Evolutionary conservation across 2,329 filamentous ascomycete species (phyloP), one percentile per base, ranked within the genome.

Genomic region (Aspergillus sclerotialis): DNA sequence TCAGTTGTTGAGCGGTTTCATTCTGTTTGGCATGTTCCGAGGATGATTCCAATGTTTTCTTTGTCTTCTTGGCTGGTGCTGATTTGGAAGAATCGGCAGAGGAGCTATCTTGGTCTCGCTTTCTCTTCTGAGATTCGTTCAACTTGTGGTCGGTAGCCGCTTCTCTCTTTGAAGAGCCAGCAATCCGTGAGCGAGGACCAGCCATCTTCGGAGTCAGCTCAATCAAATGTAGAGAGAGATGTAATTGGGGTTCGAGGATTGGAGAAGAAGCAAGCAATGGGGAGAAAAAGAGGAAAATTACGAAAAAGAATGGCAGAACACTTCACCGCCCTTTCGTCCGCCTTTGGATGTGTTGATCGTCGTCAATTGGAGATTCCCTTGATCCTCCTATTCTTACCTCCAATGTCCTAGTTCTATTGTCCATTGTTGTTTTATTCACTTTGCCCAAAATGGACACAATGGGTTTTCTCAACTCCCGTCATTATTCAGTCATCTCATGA

Each of bases 161-260:
- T 3, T 36, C 40, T 16, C 42, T 51, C 25, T 45, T 45, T 3
- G 65, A 60, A 33, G 69, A 67, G 27, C 65, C 64, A 45, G 70
- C 69, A 33, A 66, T 62, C 18, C 63, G 57, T 43, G 71, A 68
- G 23, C 71, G 60, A 30, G 62, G 59, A 34, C 58, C 63, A 38
- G 66, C 58, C 69, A 74, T 73, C 37, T 35, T 55, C 28, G 28
- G 30, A 5, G 35, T 28, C n/a, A 37, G 35, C 35, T 33, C 45
- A 43, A 29, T 37, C 26, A 14, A 30, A 35, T 19, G 36, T 27
- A 36, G 15, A 26, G 21, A 28, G 24, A 18, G 19, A 6, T 23
- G 19, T 7, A 23, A 23, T n/a, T n/a, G n/a, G n/a, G n/a, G n/a
- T n/a, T n/a, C n/a, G n/a, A n/a, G n/a, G n/a, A n/a, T n/a, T n/a